phyloP scores from a whole-genome alignment of 345 rosid genomes.

The Camelina hispida region DNA sequence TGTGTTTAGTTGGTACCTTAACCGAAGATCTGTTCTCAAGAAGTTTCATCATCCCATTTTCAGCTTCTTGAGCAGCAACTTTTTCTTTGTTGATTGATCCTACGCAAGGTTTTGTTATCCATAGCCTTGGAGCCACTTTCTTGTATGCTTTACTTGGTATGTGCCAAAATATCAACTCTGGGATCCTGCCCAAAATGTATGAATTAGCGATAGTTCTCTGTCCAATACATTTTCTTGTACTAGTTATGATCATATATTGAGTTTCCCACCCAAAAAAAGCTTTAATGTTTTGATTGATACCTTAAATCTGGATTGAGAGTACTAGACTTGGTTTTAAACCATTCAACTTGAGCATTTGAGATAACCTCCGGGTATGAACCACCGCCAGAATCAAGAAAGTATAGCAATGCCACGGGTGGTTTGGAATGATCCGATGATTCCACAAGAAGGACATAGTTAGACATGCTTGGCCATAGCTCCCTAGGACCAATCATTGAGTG shows the following conservation, averaged over 20 bases:
- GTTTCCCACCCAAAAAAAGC: not conserved
- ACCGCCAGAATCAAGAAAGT: conserved; percentile 94
- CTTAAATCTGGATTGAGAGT: conserved; percentile 72
- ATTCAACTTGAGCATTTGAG: conserved; percentile 75
- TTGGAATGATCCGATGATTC: conserved; percentile 48
- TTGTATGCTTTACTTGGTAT: conserved; percentile 80
- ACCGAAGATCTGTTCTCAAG: conserved; percentile 67
- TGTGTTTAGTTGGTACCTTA: conserved; percentile 52
- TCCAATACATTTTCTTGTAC: not conserved
- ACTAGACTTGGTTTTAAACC: conserved; percentile 64
- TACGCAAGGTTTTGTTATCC: conserved; percentile 69
- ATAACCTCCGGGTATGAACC: conserved; percentile 85
- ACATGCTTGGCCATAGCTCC: conserved; percentile 83
- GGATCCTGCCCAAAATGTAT: conserved; percentile 46
- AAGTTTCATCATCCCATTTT: conserved; percentile 68
- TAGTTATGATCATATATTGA: not conserved
- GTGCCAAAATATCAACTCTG: conserved; percentile 93
- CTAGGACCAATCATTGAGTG: conserved; percentile 60
- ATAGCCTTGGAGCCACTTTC: conserved; percentile 69
- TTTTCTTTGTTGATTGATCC: conserved; percentile 84
- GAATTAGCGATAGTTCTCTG: not conserved
- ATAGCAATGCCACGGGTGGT: conserved; percentile 55
- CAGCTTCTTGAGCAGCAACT: conserved; percentile 82
- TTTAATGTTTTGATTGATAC: conserved; percentile 20
- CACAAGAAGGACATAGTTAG: conserved; percentile 67